phyloP scores from a whole-genome alignment of 805 yeast genomes.

The Kluyveromyces starmeri region DNA sequence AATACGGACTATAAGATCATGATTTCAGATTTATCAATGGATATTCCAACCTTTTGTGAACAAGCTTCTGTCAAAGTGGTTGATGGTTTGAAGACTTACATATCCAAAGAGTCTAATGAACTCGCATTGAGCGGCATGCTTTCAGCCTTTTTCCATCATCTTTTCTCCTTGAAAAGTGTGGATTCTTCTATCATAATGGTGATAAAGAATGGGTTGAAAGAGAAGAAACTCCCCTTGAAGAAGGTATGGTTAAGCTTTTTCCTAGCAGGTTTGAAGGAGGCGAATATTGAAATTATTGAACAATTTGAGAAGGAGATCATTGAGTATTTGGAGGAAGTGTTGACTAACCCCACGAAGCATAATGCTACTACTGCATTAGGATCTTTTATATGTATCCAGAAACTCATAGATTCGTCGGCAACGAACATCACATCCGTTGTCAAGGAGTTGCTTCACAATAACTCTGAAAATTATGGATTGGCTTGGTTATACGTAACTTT shows the following conservation, averaged over 20 bases:
- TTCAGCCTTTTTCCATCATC: constrained; percentile 40
- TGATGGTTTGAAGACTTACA: constrained; percentile 39
- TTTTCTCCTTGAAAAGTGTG: constrained; percentile 25
- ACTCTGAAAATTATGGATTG: constrained; percentile 30
- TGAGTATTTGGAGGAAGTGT: constrained; percentile 28
- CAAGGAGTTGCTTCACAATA: constrained; percentile 4
- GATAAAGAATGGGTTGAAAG: constrained; percentile 53
- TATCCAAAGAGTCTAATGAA: constrained; percentile 73
- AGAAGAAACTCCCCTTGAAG: constrained; percentile 53
- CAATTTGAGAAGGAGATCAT: constrained; percentile 19
- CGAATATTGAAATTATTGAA: constrained; percentile 33
- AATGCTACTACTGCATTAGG: constrained; percentile 30
- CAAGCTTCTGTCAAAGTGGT: constrained; percentile 34
- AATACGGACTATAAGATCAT: constrained; percentile 57
- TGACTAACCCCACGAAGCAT: constrained; percentile 31
- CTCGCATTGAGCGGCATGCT: constrained; percentile 42
- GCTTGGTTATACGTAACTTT: constrained; percentile 41
- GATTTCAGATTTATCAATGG: constrained; percentile 37
- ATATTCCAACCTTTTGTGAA: constrained; percentile 21
- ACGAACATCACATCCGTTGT: not conserved
- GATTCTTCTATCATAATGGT: constrained; percentile 22
- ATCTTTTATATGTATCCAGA: constrained; percentile 17
- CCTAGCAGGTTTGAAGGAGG: constrained; percentile 12
- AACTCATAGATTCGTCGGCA: constrained; percentile 9
- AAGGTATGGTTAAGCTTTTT: constrained; percentile 58